Conservation (phyloP, 305 asterid species). For the Fraxinus velutina region DNA sequence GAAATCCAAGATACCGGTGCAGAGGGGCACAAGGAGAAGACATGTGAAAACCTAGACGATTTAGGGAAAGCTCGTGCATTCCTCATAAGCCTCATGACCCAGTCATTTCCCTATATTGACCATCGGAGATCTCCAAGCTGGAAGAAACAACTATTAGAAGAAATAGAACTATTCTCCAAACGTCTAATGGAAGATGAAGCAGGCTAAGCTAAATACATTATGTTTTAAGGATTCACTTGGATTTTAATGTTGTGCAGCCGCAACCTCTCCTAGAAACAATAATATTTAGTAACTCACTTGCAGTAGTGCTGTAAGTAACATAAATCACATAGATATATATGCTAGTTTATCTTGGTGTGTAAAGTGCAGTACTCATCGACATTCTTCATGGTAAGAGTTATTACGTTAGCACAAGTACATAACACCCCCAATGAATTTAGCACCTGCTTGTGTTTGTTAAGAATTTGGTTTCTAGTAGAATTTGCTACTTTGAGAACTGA, state of each 20-base stretch:
- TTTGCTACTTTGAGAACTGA: neutral
- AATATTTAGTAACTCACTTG: neutral
- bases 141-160: constrained; percentile 45
- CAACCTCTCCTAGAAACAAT: neutral
- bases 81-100: constrained; percentile 47
- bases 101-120: constrained; percentile 24
- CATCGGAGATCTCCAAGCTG: constrained; percentile 28
- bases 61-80: constrained; percentile 38
- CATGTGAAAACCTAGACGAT: constrained; percentile 18
- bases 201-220: neutral
- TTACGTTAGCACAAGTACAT: neutral
- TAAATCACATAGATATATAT: neutral
- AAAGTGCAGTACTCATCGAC: neutral
- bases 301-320: neutral
- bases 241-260: neutral
- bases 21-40: constrained; percentile 27
- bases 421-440: neutral
- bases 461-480: neutral
- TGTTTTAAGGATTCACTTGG: neutral
- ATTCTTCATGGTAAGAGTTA: neutral
- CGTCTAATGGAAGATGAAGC: constrained; percentile 59
- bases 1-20: constrained; percentile 35
- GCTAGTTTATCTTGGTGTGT: neutral
- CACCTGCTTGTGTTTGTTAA: neutral
- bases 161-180: constrained; percentile 66